Base-by-base conservation (phyloP, 768 basidiomycete genomes). In the Panaeolus cyanescens region DNA sequence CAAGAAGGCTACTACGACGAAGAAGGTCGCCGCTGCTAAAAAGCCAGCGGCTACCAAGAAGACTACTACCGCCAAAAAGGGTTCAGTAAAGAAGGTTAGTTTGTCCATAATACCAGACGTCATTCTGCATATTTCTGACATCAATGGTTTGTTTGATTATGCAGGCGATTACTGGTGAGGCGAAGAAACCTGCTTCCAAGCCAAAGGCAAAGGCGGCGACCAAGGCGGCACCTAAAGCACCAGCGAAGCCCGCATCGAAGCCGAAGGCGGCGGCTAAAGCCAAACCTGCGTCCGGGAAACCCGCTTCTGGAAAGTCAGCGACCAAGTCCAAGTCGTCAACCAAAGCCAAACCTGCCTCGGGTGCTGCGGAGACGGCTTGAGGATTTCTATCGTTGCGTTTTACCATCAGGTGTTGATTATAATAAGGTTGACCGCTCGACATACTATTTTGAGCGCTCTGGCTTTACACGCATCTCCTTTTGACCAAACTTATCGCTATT, bases 31-130 rank as follows among this genome's bases (percentile, higher is more conserved):
- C 15, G 57, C 75, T 30, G 59, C 73, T 20, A 70, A 75, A 56
- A 72, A 77, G 65, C 69, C 73, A 25, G 28, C 63, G 3, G 32
- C 64, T 22, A 62, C 56, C 8, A 73, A 71, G 67, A 68, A 68
- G 65, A 62, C 67, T 3, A 56, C 57, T 8, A 56, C 67, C 30
- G 57, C 67, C 12, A 50, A 70, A 67, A 77, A 76, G 59, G 83
- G 80, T 45, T 55, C 76, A 3, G 82, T 79, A 7, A 90, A 90
- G 83, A 90, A 88, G 83, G 89, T 87, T 22, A n/a, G 19, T 45
- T 34, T 5, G 31, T 54, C 20, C 50, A 22, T 56, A 33, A 12
- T 39, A 37, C 10, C 40, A 13, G 31, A 32, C 54, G 45, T 50
- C 45, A 50, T 50, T 28, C 13, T 28, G 45, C 45, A 50, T 28